Evolutionary conservation across 805 yeast genomes (phyloP).

Genomic region (Naumovozyma castellii): DNA sequence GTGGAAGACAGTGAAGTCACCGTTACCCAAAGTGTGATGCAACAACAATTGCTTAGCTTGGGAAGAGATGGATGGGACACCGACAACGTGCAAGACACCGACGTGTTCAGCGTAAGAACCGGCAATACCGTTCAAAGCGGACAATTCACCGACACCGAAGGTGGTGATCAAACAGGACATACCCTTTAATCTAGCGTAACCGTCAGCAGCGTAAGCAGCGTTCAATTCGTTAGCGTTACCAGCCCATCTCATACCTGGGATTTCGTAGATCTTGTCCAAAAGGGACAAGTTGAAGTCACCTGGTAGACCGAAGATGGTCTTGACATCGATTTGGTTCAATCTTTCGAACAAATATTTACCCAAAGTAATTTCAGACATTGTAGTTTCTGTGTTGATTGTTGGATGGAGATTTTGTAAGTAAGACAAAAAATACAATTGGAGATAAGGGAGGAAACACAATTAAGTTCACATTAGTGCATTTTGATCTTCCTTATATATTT

Average conservation of each 20-base stretch:
- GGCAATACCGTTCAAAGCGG: slow-evolving; percentile 78
- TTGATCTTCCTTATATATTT: no score
- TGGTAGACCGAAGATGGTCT: slow-evolving; percentile 71
- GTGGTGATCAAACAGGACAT: slow-evolving; percentile 70
- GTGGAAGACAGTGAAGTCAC: slow-evolving; percentile 70
- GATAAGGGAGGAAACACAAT: no score
- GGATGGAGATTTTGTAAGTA: slow-evolving; percentile 1
- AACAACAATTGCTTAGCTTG: slow-evolving; percentile 63
- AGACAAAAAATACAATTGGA: background rate
- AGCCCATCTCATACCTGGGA: slow-evolving; percentile 73
- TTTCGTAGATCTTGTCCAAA: slow-evolving; percentile 64
- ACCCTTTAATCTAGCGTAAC: slow-evolving; percentile 75
- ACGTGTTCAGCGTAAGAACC: slow-evolving; percentile 88
- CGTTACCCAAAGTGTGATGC: slow-evolving; percentile 80
- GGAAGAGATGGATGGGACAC: slow-evolving; percentile 71
- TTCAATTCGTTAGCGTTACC: slow-evolving; percentile 87
- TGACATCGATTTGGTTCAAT: slow-evolving; percentile 59
- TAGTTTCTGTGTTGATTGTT: slow-evolving; percentile 2
- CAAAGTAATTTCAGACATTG: slow-evolving; percentile 44
- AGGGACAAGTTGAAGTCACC: slow-evolving; percentile 73
- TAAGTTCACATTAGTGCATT: no score
- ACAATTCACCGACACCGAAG: slow-evolving; percentile 84
- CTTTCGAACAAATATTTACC: slow-evolving; percentile 76
- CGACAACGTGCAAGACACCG: slow-evolving; percentile 75
- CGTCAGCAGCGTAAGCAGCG: slow-evolving; percentile 79